Conservation (phyloP, 192 early-diverging fungal genomes). For the Podila epicladia region DNA sequence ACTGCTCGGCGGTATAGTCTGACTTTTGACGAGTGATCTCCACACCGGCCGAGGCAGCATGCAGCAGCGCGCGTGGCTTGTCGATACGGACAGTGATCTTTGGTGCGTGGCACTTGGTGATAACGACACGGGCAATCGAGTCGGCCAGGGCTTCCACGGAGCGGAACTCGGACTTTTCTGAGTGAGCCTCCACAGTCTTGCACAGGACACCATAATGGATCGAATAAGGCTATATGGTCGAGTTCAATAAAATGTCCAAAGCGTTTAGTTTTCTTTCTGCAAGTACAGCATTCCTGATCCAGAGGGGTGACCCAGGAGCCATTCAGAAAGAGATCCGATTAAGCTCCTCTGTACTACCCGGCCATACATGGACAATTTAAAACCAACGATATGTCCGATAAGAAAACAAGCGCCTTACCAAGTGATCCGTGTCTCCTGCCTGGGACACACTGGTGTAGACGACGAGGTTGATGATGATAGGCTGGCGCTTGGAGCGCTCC, state of each 20-base stretch:
- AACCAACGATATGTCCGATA: too few species aligned
- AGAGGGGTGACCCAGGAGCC: too few species aligned
- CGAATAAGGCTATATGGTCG: constrained; percentile 58
- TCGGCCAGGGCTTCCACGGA: constrained; percentile 80
- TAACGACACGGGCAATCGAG: constrained; percentile 67
- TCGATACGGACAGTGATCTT: constrained; percentile 78
- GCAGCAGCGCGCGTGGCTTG: constrained; percentile 91
- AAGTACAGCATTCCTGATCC: too few species aligned
- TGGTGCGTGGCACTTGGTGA: constrained; percentile 70
- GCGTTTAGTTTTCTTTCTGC: too few species aligned
- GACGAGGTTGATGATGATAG: constrained; percentile 81
- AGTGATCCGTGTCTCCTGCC: constrained; percentile 82
- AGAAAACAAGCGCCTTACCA: constrained; percentile 40
- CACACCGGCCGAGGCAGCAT: constrained; percentile 88
- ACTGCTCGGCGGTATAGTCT: constrained; percentile 39
- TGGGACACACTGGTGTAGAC: constrained; percentile 79
- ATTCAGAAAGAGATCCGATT: too few species aligned
- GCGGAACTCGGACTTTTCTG: constrained; percentile 75
- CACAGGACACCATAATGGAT: constrained; percentile 87
- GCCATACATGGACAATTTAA: too few species aligned
- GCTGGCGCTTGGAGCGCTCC: constrained; percentile 89
- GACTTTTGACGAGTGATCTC: constrained; percentile 83
- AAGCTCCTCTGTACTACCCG: not conserved
- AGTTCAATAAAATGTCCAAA: not conserved
- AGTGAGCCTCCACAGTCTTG: constrained; percentile 79